A percentile compares a stretch with the other conserved stretches of the same genome.
Conservation (phyloP, 345 rosid genomes). For the Limnanthes douglasii region DNA sequence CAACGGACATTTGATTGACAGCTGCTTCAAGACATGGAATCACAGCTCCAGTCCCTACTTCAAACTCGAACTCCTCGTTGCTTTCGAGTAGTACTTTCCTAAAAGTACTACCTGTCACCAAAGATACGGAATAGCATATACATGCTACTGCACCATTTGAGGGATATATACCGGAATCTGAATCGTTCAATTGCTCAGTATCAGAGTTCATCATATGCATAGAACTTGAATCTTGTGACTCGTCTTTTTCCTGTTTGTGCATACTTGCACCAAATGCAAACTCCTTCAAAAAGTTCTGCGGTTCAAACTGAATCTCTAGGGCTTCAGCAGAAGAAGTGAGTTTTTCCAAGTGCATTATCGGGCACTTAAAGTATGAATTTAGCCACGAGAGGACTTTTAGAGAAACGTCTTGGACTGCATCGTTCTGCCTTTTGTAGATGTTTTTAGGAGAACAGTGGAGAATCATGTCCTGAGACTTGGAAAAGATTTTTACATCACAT, state of each 20-base stretch:
- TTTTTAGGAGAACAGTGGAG: conserved; percentile 49
- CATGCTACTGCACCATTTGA: conserved; percentile 43
- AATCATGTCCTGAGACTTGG: conserved; percentile 47
- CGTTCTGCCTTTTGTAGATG: conserved; percentile 48
- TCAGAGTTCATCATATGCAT: conserved; percentile 12
- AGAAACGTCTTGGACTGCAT: conserved; percentile 60
- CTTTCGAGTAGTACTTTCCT: conserved; percentile 69
- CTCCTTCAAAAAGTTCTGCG: conserved; percentile 25
- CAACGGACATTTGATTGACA: conserved; percentile 66
- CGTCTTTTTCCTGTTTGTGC: conserved; percentile 11
- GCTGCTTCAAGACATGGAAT: conserved; percentile 39
- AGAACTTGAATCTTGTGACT: conserved; percentile 10
- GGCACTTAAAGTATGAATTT: conserved; percentile 36
- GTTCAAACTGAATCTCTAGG: conserved; percentile 20
- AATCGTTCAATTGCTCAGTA: conserved; percentile 34
- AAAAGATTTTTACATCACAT: conserved; percentile 56
- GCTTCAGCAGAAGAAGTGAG: conserved; percentile 20
- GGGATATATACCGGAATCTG: conserved; percentile 42
- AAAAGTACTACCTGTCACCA: conserved; percentile 23
- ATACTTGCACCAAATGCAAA: conserved; percentile 16
- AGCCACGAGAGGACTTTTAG: conserved; percentile 68
- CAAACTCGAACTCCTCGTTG: conserved; percentile 74
- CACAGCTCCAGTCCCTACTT: conserved; percentile 76
- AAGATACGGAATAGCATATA: conserved; percentile 44
- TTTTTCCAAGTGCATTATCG: conserved; percentile 24